A percentile compares a stretch with the other conserved stretches of the same genome.
Conservation (phyloP, 768 basidiomycete genomes). For the Arthromyces matolae region DNA sequence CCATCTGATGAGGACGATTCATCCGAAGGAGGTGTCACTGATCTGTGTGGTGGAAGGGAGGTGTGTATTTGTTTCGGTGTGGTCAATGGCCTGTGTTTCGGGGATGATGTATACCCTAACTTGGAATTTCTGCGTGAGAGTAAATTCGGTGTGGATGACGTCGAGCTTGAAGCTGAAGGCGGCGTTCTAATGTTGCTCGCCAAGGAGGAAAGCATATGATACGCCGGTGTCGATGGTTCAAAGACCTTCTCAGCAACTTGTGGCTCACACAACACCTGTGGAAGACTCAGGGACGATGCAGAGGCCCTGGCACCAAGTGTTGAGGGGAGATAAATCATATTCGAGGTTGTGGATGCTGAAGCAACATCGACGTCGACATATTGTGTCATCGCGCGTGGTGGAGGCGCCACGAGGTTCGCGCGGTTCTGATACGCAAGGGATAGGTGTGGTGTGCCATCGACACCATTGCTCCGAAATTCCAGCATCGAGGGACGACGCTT, state of each 20-base stretch:
- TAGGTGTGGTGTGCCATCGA: slow-evolving; percentile 36
- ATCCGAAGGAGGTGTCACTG: slow-evolving; percentile 57
- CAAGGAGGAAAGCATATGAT: slow-evolving; percentile 59
- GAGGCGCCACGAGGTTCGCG: slow-evolving; percentile 55
- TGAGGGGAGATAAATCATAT: slow-evolving; percentile 59
- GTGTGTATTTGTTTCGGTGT: slow-evolving; percentile 25
- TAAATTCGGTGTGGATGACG: slow-evolving; percentile 10
- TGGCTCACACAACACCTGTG: slow-evolving; percentile 22
- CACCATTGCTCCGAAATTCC: slow-evolving; percentile 27
- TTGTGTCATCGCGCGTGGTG: slow-evolving; percentile 74
- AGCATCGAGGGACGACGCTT: slow-evolving; percentile 46
- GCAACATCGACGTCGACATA: slow-evolving; percentile 51
- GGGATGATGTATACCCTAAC: no score
- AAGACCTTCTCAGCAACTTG: slow-evolving; percentile 33
- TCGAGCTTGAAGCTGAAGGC: slow-evolving; percentile 7
- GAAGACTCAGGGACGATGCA: slow-evolving; percentile 19
- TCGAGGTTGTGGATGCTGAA: slow-evolving; percentile 45
- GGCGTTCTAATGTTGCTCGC: slow-evolving; percentile 32
- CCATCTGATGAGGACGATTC: slow-evolving; percentile 58
- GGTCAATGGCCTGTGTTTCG: slow-evolving; percentile 24
- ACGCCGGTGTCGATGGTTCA: slow-evolving; percentile 52
- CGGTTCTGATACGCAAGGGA: slow-evolving; percentile 51
- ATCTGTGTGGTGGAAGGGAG: slow-evolving; percentile 24
- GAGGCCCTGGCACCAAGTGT: slow-evolving; percentile 61
- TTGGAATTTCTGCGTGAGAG: no score